These are phyloP conservation scores for Penicillium nucicola DNA, from an alignment of 495 filamentous ascomycete species.

Conservation along the genomic window DNA sequence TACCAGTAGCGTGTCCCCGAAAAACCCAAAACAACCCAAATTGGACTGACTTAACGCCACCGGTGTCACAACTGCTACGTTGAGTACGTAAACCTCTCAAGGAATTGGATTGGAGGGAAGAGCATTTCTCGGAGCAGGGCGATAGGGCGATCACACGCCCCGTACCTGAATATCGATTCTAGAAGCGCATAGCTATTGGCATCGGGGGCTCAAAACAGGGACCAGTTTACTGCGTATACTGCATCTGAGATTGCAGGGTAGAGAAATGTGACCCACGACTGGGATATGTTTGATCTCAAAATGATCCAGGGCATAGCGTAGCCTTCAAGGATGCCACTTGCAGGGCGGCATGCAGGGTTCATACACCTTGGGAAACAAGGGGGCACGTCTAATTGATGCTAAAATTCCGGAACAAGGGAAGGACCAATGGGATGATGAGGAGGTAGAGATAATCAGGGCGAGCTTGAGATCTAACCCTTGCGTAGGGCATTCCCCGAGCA, in stretches of 20 bases:
- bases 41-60: neutral
- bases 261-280: neutral
- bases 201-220: neutral
- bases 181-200: neutral
- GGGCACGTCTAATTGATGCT: constrained; percentile 13
- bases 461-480: constrained; percentile 13
- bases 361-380: constrained; percentile 4
- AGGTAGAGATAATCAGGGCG: neutral
- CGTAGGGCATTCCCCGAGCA: constrained; percentile 16
- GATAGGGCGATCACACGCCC: neutral
- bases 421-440: constrained; percentile 10
- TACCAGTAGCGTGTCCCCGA: neutral
- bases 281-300: neutral
- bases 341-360: constrained; percentile 21
- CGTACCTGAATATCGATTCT: neutral
- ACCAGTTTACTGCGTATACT: neutral
- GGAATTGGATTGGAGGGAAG: neutral
- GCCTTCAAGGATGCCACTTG: constrained; percentile 15
- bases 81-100: neutral
- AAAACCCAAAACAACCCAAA: neutral
- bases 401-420: constrained; percentile 7
- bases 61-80: neutral
- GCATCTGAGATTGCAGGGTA: neutral
- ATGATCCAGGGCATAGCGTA: constrained; percentile 2
- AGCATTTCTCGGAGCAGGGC: neutral